Conservation (phyloP, 306 rosid genomes). For the Quercus engelmannii region DNA sequence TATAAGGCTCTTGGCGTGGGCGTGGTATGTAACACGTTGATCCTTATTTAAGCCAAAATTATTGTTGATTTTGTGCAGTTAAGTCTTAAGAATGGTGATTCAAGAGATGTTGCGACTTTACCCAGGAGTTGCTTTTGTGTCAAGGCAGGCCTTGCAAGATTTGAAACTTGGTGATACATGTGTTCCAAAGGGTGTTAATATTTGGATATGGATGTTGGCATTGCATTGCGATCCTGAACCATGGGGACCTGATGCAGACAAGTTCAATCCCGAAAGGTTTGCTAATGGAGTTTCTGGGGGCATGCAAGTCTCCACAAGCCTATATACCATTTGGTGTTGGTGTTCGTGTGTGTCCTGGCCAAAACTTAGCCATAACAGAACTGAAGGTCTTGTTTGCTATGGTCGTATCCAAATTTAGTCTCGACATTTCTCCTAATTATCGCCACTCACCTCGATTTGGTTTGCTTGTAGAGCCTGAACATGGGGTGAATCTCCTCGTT, state of each 20-base stretch:
- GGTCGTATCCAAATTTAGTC: slow-evolving; percentile 29
- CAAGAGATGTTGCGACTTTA: slow-evolving; percentile 23
- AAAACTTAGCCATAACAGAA: slow-evolving; percentile 27
- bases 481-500: slow-evolving; percentile 35
- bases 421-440: slow-evolving; percentile 34
- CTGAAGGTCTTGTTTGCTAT: slow-evolving; percentile 28
- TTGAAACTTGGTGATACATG: slow-evolving; percentile 17
- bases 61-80: slow-evolving; percentile 2
- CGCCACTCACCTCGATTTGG: slow-evolving; percentile 23
- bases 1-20: no score
- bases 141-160: slow-evolving; percentile 15
- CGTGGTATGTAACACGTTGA: no score
- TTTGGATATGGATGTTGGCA: slow-evolving; percentile 12
- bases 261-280: slow-evolving; percentile 29
- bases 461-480: slow-evolving; percentile 25
- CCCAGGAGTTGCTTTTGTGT: background rate
- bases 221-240: slow-evolving; percentile 13
- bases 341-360: slow-evolving; percentile 30
- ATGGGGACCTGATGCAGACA: slow-evolving; percentile 24
- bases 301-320: slow-evolving; percentile 23
- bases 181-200: slow-evolving; percentile 12
- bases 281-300: slow-evolving; percentile 21
- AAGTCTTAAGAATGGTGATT: slow-evolving; percentile 29
- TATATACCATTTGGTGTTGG: slow-evolving; percentile 33
- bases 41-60: no score